phyloP scores from a whole-genome alignment of 2,329 filamentous ascomycete genomes.

The Scedosporium boydii region DNA sequence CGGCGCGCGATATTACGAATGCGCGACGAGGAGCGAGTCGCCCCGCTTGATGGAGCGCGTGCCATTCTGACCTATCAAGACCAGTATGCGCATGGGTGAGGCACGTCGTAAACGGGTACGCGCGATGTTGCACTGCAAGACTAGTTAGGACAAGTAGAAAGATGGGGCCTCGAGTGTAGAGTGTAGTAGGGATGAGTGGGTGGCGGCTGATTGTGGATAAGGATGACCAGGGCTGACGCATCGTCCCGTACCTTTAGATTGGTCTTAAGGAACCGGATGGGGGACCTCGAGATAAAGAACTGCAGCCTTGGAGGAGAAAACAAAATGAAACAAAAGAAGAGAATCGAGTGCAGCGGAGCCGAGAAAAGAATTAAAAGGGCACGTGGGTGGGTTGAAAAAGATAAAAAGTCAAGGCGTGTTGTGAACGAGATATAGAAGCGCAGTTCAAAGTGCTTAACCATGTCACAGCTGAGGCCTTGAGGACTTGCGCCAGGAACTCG shows the following conservation, averaged over 20 bases:
- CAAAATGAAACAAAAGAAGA: neutral
- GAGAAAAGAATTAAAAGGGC: neutral
- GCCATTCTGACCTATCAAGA: neutral
- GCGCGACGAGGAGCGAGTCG: constrained; percentile 3
- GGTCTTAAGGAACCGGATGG: neutral
- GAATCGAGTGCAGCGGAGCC: neutral
- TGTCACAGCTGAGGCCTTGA: neutral
- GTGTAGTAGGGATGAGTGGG: no score
- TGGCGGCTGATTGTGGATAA: no score
- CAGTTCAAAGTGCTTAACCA: neutral
- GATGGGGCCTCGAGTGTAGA: no score
- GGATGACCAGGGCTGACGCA: neutral
- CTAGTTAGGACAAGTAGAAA: no score
- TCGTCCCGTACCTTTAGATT: neutral
- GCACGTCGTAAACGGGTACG: neutral
- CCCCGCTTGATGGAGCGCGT: neutral
- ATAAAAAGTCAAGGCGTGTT: no score
- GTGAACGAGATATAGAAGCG: no score
- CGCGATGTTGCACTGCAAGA: neutral
- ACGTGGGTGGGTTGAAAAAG: neutral
- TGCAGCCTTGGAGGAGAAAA: neutral
- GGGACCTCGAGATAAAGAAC: neutral
- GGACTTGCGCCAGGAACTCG: neutral
- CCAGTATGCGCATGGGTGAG: neutral
- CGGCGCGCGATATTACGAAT: constrained; percentile 1